Base-by-base conservation (phyloP, 495 filamentous ascomycete species). In the Xylaria telfairii region DNA sequence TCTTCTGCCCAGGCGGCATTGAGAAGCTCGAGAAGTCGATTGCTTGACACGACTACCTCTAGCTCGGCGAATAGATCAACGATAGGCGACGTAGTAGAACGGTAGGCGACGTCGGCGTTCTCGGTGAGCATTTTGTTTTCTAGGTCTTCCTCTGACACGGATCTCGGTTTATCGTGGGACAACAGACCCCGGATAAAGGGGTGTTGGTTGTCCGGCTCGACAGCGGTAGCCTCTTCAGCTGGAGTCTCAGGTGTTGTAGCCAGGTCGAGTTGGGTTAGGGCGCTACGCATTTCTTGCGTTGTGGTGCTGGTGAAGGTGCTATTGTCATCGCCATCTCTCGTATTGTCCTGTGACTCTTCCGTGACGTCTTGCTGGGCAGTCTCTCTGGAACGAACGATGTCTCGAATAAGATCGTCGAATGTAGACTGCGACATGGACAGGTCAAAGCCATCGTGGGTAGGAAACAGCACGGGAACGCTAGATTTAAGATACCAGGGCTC, bases 41-140 rank as follows among this genome's bases (percentile, higher is more conserved):
- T 53, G 17, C 69, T 72, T 0, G 75, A 75, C 5, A 78, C 68
- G 37, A 75, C 73, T 0, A 79, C 77, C 65, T 82, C 80, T 10
- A 84, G 76, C 65, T 85, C 82, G 61, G 68, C 67, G 74, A 85
- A 85, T 4, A 85, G 74, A 67, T 85, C 81, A 42, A 86, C 73
- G 0, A 84, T 75, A 9, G 77, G 53, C 19, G 73, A 75, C 12
- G 76, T 77, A n/a, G 84, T 81, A n/a, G 80, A 81, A 15, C 68
- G 67, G 63, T 78, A 77, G 17, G 83, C 80, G 8, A 82, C 68
- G 46, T 81, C 82, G 8, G 59, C 66, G 67, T 85, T 85, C 47
- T 82, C 80, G 4, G 83, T 85, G 17, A 78, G 73, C 75, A 82
- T 84, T 73, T 79, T 81, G 67, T 82, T 82, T 24, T 80, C 75